Evolutionary conservation across 139 green algal species (phyloP).

Genomic region (Pycnococcus provasolii): DNA sequence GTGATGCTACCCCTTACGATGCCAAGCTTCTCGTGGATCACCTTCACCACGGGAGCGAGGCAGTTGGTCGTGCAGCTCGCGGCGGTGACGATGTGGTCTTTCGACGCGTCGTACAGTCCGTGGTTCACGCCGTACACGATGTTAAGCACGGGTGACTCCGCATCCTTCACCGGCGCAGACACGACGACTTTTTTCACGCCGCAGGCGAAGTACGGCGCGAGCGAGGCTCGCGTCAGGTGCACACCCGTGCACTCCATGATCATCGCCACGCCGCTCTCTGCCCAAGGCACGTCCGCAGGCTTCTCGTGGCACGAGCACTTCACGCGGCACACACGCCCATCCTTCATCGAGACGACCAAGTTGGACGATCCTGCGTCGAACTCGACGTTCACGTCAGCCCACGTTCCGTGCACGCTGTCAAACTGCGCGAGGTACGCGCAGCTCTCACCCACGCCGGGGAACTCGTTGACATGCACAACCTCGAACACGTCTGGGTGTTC

Average conservation of each 20-base stretch:
- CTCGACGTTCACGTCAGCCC: background rate
- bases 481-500: conserved; percentile 18
- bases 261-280: conserved; percentile 32
- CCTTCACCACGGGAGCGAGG: conserved; percentile 56
- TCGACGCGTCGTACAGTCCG: conserved; percentile 48
- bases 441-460: conserved; percentile 39
- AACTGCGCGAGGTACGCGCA: conserved; percentile 70
- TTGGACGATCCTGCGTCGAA: background rate
- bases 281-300: conserved; percentile 34
- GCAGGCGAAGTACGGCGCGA: conserved; percentile 54
- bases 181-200: conserved; percentile 59
- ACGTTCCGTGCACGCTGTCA: conserved; percentile 57
- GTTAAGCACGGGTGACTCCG: conserved; percentile 53
- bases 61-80: conserved; percentile 86
- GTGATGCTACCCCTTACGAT: conserved; percentile 75
- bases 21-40: conserved; percentile 66
- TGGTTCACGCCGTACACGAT: conserved; percentile 72
- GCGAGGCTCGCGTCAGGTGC: conserved; percentile 46
- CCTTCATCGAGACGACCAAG: conserved; percentile 2
- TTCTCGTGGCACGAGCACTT: conserved; percentile 24
- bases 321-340: conserved; percentile 33
- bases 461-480: conserved; percentile 70
- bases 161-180: conserved; percentile 68
- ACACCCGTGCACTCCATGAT: conserved; percentile 58
- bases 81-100: conserved; percentile 68